These are phyloP conservation scores for Fusarium mexicanum DNA, from an alignment of 2,329 filamentous ascomycete species.

Conservation along the genomic window DNA sequence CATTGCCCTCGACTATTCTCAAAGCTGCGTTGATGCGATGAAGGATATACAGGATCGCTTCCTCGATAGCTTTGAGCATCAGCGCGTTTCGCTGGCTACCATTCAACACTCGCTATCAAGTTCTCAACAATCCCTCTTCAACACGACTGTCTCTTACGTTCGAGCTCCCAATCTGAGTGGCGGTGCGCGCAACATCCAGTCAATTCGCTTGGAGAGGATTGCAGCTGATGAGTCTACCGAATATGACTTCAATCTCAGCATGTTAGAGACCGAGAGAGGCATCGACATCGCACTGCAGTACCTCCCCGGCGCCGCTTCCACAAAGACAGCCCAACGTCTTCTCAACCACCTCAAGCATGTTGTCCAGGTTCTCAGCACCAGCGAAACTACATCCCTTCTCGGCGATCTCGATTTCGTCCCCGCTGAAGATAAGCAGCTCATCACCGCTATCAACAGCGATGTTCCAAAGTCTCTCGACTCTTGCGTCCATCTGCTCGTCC, in stretches of 20 bases:
- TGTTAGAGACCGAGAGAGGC: neutral
- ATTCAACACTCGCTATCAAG: neutral
- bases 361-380: neutral
- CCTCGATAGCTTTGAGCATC: neutral
- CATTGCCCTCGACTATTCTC: neutral
- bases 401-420: neutral
- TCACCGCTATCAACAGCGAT: neutral
- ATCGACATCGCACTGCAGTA: neutral
- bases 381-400: neutral
- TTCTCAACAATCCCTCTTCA: neutral
- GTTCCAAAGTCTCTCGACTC: neutral
- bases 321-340: neutral
- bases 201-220: neutral
- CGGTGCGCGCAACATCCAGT: neutral
- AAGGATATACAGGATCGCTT: neutral
- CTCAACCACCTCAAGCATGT: neutral
- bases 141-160: neutral
- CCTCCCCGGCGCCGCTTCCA: neutral
- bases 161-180: neutral
- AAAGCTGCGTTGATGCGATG: neutral
- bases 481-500: neutral
- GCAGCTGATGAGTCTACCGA: neutral
- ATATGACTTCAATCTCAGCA: constrained; percentile 1
- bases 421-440: neutral
- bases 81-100: neutral